Evolutionary conservation across 2,329 filamentous ascomycete genomes (phyloP).

Genomic region (Fusarium torreyae): DNA sequence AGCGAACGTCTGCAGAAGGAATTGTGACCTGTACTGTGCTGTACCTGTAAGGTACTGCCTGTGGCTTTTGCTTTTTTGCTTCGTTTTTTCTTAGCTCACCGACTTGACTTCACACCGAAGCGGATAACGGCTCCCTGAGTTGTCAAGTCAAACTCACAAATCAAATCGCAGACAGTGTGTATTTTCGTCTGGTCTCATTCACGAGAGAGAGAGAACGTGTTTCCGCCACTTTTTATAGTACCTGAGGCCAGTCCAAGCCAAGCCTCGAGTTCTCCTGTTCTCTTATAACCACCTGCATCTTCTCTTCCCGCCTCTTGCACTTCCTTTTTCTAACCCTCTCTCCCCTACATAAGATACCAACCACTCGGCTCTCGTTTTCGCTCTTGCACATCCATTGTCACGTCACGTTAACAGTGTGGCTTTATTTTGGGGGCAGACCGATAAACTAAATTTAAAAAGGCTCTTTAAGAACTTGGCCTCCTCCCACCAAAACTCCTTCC

Average conservation of each 20-base stretch:
- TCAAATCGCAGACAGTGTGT: constrained; percentile 33
- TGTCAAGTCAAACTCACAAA: constrained; percentile 43
- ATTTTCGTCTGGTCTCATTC: constrained; percentile 15
- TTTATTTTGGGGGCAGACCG: constrained; percentile 29
- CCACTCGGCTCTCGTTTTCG: constrained; percentile 10
- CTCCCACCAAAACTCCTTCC: constrained; percentile 21
- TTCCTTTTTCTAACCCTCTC: background rate
- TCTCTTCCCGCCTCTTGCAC: constrained; percentile 25
- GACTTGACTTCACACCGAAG: constrained; percentile 56
- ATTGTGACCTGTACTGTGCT: background rate
- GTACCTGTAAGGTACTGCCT: background rate
- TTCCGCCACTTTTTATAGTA: constrained; percentile 36
- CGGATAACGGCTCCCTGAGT: constrained; percentile 37
- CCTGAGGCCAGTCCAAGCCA: constrained; percentile 3
- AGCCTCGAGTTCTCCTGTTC: background rate
- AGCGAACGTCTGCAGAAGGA: constrained; percentile 34
- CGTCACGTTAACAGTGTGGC: constrained; percentile 32
- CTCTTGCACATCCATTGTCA: constrained; percentile 25
- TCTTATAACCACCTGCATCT: constrained; percentile 30
- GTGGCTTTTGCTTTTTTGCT: constrained; percentile 36
- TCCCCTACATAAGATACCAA: background rate
- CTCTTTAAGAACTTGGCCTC: constrained; percentile 19
- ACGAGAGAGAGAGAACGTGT: constrained; percentile 17
- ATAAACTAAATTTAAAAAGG: constrained; percentile 31
- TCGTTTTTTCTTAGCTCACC: constrained; percentile 47